Base-by-base conservation (phyloP, 345 rosid genomes). In the Ricinus communis region DNA sequence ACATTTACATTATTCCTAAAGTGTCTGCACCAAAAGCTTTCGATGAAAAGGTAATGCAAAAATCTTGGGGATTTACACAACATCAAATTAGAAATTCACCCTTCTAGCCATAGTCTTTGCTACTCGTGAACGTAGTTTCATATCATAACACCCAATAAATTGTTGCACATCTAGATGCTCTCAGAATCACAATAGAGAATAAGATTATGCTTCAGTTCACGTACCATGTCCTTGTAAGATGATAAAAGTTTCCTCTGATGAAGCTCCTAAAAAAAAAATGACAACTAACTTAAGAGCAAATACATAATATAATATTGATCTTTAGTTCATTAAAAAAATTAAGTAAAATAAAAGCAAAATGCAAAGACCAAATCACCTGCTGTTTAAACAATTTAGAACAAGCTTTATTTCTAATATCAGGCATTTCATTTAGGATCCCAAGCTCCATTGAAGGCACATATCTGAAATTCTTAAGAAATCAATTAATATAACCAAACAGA, bases 221-320 rank as follows among this genome's bases (percentile, higher is more conserved):
- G 69, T 88, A 94, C 97, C 97, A 94, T 80, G 43, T 85, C 87
- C 81, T 84, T 83, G 85, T 91, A 94, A 1, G 89, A 87, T 2
- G 85, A 91, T 65, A 88, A 70, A 60, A 94, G 84, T 49, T 83
- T 83, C 77, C 69, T 61, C 65, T 82, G 71, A 74, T 78, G 75
- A 45, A 84, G 74, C 77, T 82, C 87, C 97, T 89, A 86, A 43
- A 72, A 67, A 30, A 30, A 18, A 57, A 55, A 65, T 22, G 22
- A 46, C 8, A 33, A 47, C 15, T 30, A 73, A 55, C 14, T 15
- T 28, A 43, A 24, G 15, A 12, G 36, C 13, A 18, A 19, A 3
- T 22, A n/a, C n/a, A n/a, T n/a, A n/a, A n/a, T n/a, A n/a, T n/a
- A n/a, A n/a, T n/a, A n/a, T n/a, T n/a, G n/a, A n/a, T n/a, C n/a